Base-by-base conservation (phyloP, 306 rosid species). In the Mimosa bimucronata region DNA sequence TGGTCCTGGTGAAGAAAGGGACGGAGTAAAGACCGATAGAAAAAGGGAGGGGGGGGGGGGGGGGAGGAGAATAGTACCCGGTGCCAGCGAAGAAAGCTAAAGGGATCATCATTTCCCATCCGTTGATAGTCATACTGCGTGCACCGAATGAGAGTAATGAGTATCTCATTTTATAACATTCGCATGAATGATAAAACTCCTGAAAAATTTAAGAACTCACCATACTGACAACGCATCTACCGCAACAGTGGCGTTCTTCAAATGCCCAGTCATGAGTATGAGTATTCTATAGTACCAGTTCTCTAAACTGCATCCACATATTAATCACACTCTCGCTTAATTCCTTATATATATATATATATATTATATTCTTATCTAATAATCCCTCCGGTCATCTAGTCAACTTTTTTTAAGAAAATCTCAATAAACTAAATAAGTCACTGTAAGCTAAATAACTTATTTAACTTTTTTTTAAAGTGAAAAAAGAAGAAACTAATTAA, bases 21-120 rank as follows among this genome's bases (percentile, higher is more conserved):
- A 4, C 0, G 3, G 4, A 10, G 7, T n/a, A 48, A 7, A 6
- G 30, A 18, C 2, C 13, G 29, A 55, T 0, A 55, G 14, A 50
- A 61, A 9, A 1, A 0, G 4, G 1, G 16, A 34, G 18, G 3
- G 5, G 21, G 41, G 16, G 6, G 30, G 42, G 25, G 48, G 46
- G 6, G 37, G 14, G 4, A 7, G 11, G 0, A 34, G 64, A 37
- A 50, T 2, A 9, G n/a, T 88, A 93, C 98, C 97, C 97, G 1
- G 88, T 40, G 50, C 91, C 98, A 0, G 97, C 98, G 18, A 94
- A 86, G 82, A 94, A 92, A 18, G 90, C 96, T 21, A 92, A 45
- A 15, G 92, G 96, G 62, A 94, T 82, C 98, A 92, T 94, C 91
- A 94, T 78, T 80, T 92, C 98, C 97, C 96, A 92, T 1, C 94